Evolutionary conservation across 305 asterid species (phyloP).

Genomic region (Solanum hybrid): DNA sequence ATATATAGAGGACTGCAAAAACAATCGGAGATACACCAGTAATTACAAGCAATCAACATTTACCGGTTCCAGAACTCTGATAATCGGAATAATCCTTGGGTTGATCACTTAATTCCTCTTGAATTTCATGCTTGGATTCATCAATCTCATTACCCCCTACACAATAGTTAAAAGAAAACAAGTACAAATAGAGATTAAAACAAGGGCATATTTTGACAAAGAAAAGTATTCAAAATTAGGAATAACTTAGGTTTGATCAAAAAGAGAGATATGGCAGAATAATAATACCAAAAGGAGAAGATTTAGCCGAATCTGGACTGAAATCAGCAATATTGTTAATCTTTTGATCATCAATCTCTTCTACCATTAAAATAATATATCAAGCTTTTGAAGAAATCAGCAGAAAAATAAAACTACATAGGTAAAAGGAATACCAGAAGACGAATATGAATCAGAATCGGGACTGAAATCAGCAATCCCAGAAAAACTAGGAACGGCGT

Average conservation of each 20-base stretch:
- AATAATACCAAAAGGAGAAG: slow-evolving; percentile 4
- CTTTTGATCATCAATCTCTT: background rate
- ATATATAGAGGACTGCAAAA: background rate
- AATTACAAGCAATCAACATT: background rate
- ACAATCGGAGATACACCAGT: background rate
- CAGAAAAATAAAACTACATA: background rate
- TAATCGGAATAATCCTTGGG: background rate
- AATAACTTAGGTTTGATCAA: background rate
- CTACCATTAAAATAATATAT: background rate
- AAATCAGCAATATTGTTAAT: background rate
- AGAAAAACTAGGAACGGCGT: background rate
- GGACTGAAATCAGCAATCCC: background rate
- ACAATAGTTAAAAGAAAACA: background rate
- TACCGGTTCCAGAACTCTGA: background rate
- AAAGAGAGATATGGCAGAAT: background rate
- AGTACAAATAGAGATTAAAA: background rate
- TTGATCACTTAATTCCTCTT: background rate
- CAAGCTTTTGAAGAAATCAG: background rate
- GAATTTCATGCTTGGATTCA: background rate
- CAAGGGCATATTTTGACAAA: background rate
- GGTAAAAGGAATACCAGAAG: slow-evolving; percentile 1
- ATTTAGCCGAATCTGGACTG: background rate
- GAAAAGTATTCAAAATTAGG: background rate
- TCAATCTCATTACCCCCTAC: background rate
- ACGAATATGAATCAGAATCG: background rate